Evolutionary conservation across 2,329 filamentous ascomycete species (phyloP), one percentile per base, ranked within the genome.

Genomic region (Chaetomium olivaceum): DNA sequence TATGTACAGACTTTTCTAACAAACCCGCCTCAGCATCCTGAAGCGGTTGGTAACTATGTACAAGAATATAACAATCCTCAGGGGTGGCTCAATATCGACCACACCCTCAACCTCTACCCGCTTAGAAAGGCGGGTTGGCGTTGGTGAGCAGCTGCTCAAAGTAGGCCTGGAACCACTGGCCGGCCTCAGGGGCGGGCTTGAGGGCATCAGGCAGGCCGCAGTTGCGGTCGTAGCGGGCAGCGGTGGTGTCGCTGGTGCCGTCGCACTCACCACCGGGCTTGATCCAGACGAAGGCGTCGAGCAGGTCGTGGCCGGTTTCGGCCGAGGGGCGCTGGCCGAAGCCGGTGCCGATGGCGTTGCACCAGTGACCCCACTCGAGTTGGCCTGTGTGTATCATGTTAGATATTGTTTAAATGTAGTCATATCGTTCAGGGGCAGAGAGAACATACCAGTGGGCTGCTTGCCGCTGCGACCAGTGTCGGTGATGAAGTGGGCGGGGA

Each of bases 221-320:
- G 76, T 84, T 78, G 58, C 65, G 69, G 76, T 87, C 84, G 73
- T 84, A 87, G 60, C 83, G 82, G 23, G 76, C 69, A 11, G 85
- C 80, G 39, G 71, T 76, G 48, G 77, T 79, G 71, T 85, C 76
- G 43, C 80, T 82, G 46, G 81, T 82, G 68, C 80, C 81, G 68
- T 83, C 81, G 54, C 79, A 90, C 74, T 85, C 83, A 67, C 83
- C 82, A 69, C 88, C 88, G 4, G 88, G 88, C 82, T 90, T 91
- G 71, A 90, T 79, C 88, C 88, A 90, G 64, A 90, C 88, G 69
- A 90, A 88, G 50, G 88, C 87, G 74, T 91, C 89, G 39, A 84
- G 80, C 21, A 88, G 78, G 1, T 77, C 73, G 68, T 87, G 81
- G 16, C 84, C 85, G 9, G 88, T 90, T 73, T 85, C 79, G n/a